Evolutionary conservation across 208 protist species (phyloP).

Genomic region (Eutreptiella sp.): DNA sequence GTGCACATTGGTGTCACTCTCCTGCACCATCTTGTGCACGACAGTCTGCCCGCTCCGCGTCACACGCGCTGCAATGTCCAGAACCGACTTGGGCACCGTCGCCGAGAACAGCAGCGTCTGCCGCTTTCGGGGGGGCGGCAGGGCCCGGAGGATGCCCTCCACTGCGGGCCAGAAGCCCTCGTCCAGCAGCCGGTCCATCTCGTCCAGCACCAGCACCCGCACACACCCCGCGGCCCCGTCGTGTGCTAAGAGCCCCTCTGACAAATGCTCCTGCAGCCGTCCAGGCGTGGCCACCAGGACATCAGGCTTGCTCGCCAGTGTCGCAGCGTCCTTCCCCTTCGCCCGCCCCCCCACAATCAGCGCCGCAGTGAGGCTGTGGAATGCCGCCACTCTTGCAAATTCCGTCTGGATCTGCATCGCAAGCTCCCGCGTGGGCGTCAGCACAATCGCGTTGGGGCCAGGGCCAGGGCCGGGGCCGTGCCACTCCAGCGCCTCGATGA

Average conservation of each 20-base stretch:
- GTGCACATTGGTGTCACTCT: conserved; percentile 8
- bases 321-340: conserved; percentile 47
- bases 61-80: conserved; percentile 44
- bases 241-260: conserved; percentile 54
- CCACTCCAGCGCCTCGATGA: conserved; percentile 54
- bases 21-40: conserved; percentile 4
- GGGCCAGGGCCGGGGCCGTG: conserved; percentile 36
- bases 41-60: neutral
- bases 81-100: conserved; percentile 68
- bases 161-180: conserved; percentile 68
- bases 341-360: conserved; percentile 81
- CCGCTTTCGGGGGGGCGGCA: conserved; percentile 39
- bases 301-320: conserved; percentile 59
- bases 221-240: conserved; percentile 56
- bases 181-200: conserved; percentile 82
- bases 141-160: conserved; percentile 61
- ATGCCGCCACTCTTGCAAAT: conserved; percentile 37
- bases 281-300: conserved; percentile 85
- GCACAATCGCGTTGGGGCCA: conserved; percentile 73
- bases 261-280: conserved; percentile 82
- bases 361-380: conserved; percentile 49
- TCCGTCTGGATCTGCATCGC: conserved; percentile 81
- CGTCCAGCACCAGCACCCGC: conserved; percentile 70
- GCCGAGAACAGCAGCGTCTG: conserved; percentile 87
- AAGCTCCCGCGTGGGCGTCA: conserved; percentile 86